A percentile compares a stretch with the other conserved stretches of the same genome.
phyloP scores from a whole-genome alignment of 495 filamentous ascomycete species.

The Penicillium herquei region DNA sequence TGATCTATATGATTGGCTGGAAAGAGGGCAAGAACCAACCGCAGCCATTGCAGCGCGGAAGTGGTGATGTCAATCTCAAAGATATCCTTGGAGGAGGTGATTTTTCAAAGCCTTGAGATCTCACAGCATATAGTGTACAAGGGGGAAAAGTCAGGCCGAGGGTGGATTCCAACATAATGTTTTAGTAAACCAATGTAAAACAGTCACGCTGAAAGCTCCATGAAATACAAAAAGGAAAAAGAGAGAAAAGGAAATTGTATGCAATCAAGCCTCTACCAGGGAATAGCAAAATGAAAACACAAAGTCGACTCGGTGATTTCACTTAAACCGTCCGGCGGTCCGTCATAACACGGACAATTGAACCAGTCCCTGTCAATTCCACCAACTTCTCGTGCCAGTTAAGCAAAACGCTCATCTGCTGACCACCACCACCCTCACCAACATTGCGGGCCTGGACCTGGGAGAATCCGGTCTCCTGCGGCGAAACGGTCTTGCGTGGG shows the following conservation, averaged over 20 bases:
- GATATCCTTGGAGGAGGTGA: constrained; percentile 69
- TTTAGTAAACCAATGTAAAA: constrained; percentile 33
- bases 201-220: constrained; percentile 29
- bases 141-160: constrained; percentile 3
- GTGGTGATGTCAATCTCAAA: constrained; percentile 76
- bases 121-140: constrained; percentile 13
- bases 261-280: constrained; percentile 30
- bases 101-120: constrained; percentile 34
- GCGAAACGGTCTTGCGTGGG: constrained; percentile 54
- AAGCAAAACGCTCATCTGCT: constrained; percentile 88
- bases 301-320: constrained; percentile 9
- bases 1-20: constrained; percentile 99
- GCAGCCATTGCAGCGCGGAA: constrained; percentile 78
- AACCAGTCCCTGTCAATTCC: constrained; percentile 80
- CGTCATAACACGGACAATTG: constrained; percentile 87
- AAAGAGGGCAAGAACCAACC: constrained; percentile 77
- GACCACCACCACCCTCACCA: constrained; percentile 72
- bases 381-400: constrained; percentile 97
- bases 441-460: constrained; percentile 71
- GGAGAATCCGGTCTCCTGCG: constrained; percentile 80
- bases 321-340: constrained; percentile 82
- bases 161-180: constrained; percentile 15
- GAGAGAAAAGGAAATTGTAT: constrained; percentile 11
- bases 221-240: constrained; percentile 15
- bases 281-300: constrained; percentile 15